A percentile compares a stretch with the other conserved stretches of the same genome.
Evolutionary conservation across 1,284 basidiomycete species (phyloP).

Genomic region (Apiotrichum sp.): DNA sequence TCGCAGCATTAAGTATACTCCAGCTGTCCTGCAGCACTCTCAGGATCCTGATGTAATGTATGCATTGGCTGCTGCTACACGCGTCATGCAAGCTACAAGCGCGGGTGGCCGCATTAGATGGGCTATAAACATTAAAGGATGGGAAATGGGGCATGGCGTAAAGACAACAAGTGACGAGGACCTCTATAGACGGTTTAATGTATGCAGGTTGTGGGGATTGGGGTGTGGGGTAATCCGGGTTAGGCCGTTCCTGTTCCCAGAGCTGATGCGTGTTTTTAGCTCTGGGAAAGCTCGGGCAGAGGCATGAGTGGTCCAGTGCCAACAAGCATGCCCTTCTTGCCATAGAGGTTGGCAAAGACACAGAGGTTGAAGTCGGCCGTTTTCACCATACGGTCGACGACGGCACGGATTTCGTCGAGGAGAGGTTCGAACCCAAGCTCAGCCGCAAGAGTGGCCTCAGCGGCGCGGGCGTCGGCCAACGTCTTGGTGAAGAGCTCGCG

Average conservation of each 20-base stretch:
- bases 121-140: not conserved
- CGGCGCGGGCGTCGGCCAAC: not conserved
- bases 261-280: not conserved
- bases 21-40: not conserved
- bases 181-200: too few species aligned
- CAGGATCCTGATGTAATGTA: not conserved
- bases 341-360: conserved; percentile 19
- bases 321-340: conserved; percentile 24
- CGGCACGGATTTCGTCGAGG: conserved; percentile 42
- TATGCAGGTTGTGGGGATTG: too few species aligned
- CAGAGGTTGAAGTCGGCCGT: conserved; percentile 44
- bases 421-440: conserved; percentile 14
- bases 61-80: conserved; percentile 1
- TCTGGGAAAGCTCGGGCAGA: conserved; percentile 12
- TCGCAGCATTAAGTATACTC: too few species aligned
- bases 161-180: too few species aligned
- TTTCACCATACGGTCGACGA: conserved; percentile 50
- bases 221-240: too few species aligned
- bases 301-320: conserved; percentile 13
- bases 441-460: conserved; percentile 10
- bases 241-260: not conserved
- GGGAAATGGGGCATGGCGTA: too few species aligned
- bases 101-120: not conserved
- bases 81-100: not conserved
- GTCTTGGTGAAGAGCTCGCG: conserved; percentile 10